Evolutionary conservation across 805 yeast species (phyloP).

Genomic region (Teunomyces gatunensis): DNA sequence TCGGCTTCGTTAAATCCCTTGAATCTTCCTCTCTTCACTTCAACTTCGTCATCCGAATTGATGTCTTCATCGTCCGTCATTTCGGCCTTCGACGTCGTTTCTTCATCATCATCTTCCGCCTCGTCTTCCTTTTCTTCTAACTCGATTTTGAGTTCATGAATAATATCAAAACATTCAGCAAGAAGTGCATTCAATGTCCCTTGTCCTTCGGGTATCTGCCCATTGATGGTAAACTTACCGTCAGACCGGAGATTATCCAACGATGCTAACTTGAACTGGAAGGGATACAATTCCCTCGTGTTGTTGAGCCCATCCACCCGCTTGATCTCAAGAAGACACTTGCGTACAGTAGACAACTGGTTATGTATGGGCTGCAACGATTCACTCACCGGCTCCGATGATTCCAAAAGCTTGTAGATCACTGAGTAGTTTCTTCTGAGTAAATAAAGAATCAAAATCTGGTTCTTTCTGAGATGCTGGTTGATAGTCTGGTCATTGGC

Average conservation of each 20-base stretch:
- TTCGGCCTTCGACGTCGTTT: not conserved
- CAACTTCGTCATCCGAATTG: constrained; percentile 44
- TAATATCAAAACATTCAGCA: constrained; percentile 92
- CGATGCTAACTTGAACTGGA: constrained; percentile 89
- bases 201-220: constrained; percentile 95
- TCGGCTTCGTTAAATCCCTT: constrained; percentile 46
- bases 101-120: constrained; percentile 8
- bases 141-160: constrained; percentile 86
- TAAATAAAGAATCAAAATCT: constrained; percentile 62
- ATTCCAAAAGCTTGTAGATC: constrained; percentile 82
- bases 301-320: constrained; percentile 89
- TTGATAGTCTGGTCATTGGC: not conserved
- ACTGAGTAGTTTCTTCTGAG: constrained; percentile 89
- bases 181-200: constrained; percentile 88
- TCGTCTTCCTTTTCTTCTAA: constrained; percentile 60
- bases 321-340: constrained; percentile 85
- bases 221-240: constrained; percentile 88
- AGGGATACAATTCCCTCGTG: constrained; percentile 89
- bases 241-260: constrained; percentile 83
- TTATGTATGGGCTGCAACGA: constrained; percentile 91
- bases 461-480: constrained; percentile 24
- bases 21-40: constrained; percentile 40
- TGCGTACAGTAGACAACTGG: constrained; percentile 85
- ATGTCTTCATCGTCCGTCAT: constrained; percentile 17
- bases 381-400: constrained; percentile 94